phyloP scores from a whole-genome alignment of 2,329 filamentous ascomycete genomes.

The Pseudogymnoascus verrucosus region DNA sequence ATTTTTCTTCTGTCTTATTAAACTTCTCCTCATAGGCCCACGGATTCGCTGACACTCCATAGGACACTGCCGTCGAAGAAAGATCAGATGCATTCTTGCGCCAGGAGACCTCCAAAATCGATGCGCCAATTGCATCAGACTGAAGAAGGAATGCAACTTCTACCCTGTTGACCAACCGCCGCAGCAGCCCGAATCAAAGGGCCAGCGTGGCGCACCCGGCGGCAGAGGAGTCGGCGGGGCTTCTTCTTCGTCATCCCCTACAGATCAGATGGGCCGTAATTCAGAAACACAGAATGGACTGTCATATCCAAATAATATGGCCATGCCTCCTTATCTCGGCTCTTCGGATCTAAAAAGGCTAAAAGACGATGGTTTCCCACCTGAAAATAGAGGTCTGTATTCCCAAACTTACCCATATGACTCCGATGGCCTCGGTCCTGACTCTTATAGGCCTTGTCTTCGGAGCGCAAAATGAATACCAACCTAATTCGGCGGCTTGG shows the following conservation, averaged over 20 bases:
- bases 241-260: conserved; percentile 38
- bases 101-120: conserved; percentile 64
- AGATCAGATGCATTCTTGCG: conserved; percentile 82
- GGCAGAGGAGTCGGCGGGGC: neutral
- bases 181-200: conserved; percentile 35
- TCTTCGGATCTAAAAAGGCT: conserved; percentile 34
- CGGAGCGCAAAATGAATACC: conserved; percentile 4
- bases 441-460: neutral
- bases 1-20: conserved; percentile 10
- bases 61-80: conserved; percentile 89
- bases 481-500: conserved; percentile 29
- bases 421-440: neutral
- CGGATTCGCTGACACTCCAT: conserved; percentile 15
- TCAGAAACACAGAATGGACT: conserved; percentile 35
- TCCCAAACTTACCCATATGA: neutral
- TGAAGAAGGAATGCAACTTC: conserved; percentile 94
- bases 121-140: conserved; percentile 84
- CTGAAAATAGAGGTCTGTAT: conserved; percentile 26
- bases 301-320: conserved; percentile 36
- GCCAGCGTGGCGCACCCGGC: conserved; percentile 30
- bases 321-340: conserved; percentile 38
- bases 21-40: conserved; percentile 6
- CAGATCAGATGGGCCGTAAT: conserved; percentile 35
- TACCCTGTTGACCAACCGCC: conserved; percentile 76
- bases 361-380: conserved; percentile 28